phyloP scores from a whole-genome alignment of 2,329 filamentous ascomycete species.

The Fusarium pseudograminearum region DNA sequence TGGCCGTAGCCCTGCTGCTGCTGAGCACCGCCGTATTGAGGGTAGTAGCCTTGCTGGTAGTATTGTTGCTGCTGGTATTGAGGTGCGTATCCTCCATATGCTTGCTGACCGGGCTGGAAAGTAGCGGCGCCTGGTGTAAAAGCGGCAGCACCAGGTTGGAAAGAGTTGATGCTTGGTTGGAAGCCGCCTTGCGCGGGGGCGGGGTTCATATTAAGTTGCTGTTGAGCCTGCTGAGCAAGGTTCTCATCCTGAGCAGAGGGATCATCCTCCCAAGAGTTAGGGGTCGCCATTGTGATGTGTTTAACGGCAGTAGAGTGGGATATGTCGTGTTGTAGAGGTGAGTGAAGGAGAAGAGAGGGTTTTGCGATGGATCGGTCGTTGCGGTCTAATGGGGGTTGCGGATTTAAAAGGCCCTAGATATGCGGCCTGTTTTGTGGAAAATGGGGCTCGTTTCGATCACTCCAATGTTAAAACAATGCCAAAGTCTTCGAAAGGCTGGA shows the following conservation, averaged over 20 bases:
- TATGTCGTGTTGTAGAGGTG: conserved; percentile 23
- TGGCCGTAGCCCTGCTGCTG: conserved; percentile 61
- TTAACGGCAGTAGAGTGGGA: conserved; percentile 14
- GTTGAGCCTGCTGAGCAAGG: conserved; percentile 80
- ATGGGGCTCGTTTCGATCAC: conserved; percentile 28
- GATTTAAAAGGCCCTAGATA: conserved; percentile 43
- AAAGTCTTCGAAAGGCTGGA: conserved; percentile 12
- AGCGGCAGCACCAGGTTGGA: conserved; percentile 76
- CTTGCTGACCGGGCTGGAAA: conserved; percentile 77
- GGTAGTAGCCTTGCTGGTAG: conserved; percentile 68
- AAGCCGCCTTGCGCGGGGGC: conserved; percentile 60
- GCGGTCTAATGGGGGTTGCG: conserved; percentile 44
- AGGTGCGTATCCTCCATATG: conserved; percentile 69
- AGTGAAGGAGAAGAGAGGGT: conserved; percentile 19
- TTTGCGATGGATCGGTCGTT: conserved; percentile 39
- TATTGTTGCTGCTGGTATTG: conserved; percentile 66
- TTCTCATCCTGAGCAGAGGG: conserved; percentile 81
- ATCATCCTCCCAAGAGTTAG: conserved; percentile 96
- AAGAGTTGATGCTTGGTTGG: conserved; percentile 69
- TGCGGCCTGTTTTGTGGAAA: conserved; percentile 35
- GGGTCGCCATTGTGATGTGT: conserved; percentile 77
- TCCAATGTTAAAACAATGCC: conserved; percentile 7
- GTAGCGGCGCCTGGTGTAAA: conserved; percentile 79
- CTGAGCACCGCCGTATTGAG: conserved; percentile 64
- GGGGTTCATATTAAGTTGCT: conserved; percentile 79